Percentiles rank a stretch among this genome's conserved stretches.
phyloP scores from a whole-genome alignment of 1,139 yeast species.

The Kodamaea sp. region DNA sequence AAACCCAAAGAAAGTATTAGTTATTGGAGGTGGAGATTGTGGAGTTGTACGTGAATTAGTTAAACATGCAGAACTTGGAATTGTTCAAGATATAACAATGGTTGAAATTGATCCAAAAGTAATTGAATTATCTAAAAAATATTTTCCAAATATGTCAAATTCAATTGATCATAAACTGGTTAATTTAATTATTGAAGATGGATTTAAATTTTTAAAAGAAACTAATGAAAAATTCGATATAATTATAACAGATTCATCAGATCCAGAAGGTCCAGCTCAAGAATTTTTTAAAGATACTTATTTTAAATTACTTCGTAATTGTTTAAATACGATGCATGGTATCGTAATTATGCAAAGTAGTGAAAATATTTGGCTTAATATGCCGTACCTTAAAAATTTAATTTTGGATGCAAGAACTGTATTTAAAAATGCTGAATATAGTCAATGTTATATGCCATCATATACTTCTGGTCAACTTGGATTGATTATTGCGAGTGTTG shows the following conservation, averaged over 20 bases:
- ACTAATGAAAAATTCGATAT: conserved; percentile 59
- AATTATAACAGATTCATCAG: conserved; percentile 92
- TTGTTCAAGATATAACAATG: conserved; percentile 67
- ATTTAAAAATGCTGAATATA: conserved; percentile 75
- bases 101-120: conserved; percentile 93
- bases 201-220: conserved; percentile 71
- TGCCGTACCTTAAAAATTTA: conserved; percentile 60
- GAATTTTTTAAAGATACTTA: conserved; percentile 83
- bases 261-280: conserved; percentile 98
- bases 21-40: conserved; percentile 94
- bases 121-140: conserved; percentile 68
- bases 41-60: conserved; percentile 84
- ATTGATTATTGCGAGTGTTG: conserved; percentile 74
- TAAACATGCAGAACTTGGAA: conserved; percentile 53
- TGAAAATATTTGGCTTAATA: conserved; percentile 89
- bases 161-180: conserved; percentile 71
- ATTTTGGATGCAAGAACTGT: conserved; percentile 60
- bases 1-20: conserved; percentile 69
- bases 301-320: conserved; percentile 66
- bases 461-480: conserved; percentile 97
- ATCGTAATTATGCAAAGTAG: conserved; percentile 89
- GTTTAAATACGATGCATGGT: conserved; percentile 63
- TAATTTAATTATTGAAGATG: conserved; percentile 76
- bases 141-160: conserved; percentile 76
- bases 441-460: conserved; percentile 89